phyloP scores from a whole-genome alignment of 768 basidiomycete genomes.

The Sarcodon aspratus region DNA sequence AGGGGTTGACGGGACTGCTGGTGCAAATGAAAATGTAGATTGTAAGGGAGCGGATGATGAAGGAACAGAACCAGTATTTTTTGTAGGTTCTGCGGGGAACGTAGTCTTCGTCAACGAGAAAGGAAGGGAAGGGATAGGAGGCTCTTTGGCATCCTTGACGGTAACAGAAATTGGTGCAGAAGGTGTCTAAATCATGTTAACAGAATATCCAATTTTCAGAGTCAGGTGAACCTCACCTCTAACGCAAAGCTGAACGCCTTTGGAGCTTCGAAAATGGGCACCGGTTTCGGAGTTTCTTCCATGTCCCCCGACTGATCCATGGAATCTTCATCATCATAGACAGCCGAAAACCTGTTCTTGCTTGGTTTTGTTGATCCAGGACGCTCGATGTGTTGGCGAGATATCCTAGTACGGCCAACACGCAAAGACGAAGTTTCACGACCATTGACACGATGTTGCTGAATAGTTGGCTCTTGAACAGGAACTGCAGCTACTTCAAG shows the following conservation, averaged over 20 bases:
- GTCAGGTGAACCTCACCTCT: conserved; percentile 26
- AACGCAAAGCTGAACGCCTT: conserved; percentile 59
- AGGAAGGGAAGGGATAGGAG: conserved; percentile 52
- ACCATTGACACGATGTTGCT: conserved; percentile 5
- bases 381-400: conserved; percentile 43
- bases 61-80: conserved; percentile 8
- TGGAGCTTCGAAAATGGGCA: conserved; percentile 49
- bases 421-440: conserved; percentile 43
- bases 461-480: conserved; percentile 8
- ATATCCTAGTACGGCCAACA: conserved; percentile 47
- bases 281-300: conserved; percentile 23
- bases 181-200: conserved; percentile 1
- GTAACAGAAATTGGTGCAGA: conserved; percentile 9
- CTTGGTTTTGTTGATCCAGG: conserved; percentile 28
- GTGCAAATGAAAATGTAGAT: conserved; percentile 4
- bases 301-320: conserved; percentile 29
- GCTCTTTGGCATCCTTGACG: conserved; percentile 42
- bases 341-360: conserved; percentile 56
- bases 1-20: conserved; percentile 14
- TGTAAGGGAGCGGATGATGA: conserved; percentile 7
- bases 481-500: conserved; percentile 10
- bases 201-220: background rate
- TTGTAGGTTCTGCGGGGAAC: conserved; percentile 7
- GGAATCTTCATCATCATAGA: conserved; percentile 34
- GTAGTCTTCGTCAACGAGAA: conserved; percentile 42